Conservation (phyloP, 768 basidiomycete species). For the Asterophora lycoperdoides region DNA sequence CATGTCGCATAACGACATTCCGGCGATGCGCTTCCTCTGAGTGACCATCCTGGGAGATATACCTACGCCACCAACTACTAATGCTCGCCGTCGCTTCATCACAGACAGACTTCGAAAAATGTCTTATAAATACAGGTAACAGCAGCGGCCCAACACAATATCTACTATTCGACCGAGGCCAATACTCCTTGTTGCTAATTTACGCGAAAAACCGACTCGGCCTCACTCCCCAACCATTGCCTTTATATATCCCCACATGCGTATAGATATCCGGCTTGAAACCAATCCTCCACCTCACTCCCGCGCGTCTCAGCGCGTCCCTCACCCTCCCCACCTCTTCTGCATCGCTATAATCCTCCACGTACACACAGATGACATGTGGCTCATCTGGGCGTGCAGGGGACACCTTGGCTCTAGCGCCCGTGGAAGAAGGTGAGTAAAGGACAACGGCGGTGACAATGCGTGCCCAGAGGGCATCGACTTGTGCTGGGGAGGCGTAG, state of each 20-base stretch:
- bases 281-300: slow-evolving; percentile 33
- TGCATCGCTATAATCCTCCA: slow-evolving; percentile 24
- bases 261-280: slow-evolving; percentile 40
- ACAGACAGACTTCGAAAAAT: too few species aligned
- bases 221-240: slow-evolving; percentile 32
- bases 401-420: slow-evolving; percentile 33
- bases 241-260: slow-evolving; percentile 33
- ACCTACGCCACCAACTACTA: too few species aligned
- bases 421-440: slow-evolving; percentile 8
- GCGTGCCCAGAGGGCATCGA: slow-evolving; percentile 34
- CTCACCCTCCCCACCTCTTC: slow-evolving; percentile 29
- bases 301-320: slow-evolving; percentile 28
- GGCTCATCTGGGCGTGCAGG: slow-evolving; percentile 25
- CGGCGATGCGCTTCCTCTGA: too few species aligned
- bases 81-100: too few species aligned
- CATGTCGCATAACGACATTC: too few species aligned
- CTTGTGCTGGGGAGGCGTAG: slow-evolving; percentile 24
- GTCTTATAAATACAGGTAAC: too few species aligned
- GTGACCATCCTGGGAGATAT: too few species aligned
- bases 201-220: slow-evolving; percentile 27
- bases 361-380: slow-evolving; percentile 36
- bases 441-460: slow-evolving; percentile 21
- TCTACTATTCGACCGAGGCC: too few species aligned
- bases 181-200: background rate
- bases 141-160: too few species aligned